These are phyloP conservation scores for Talaromyces sp. DNA, from an alignment of 2,329 filamentous ascomycete genomes.

Conservation along the genomic window DNA sequence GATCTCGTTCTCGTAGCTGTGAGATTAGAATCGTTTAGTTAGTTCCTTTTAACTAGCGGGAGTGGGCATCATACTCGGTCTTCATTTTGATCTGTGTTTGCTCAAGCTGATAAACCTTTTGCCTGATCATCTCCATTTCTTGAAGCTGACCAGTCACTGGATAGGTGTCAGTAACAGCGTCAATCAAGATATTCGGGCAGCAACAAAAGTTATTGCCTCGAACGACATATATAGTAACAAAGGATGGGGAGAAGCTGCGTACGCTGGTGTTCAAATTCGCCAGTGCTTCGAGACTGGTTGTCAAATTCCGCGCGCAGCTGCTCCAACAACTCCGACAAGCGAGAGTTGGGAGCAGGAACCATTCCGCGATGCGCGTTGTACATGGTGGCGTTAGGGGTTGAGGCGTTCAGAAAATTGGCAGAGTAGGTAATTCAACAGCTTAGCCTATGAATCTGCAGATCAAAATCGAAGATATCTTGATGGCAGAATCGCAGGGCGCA, in stretches of 20 bases:
- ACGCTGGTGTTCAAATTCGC: constrained; percentile 92
- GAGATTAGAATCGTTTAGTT: neutral
- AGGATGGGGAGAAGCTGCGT: constrained; percentile 42
- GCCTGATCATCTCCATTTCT: constrained; percentile 89
- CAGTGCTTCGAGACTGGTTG: constrained; percentile 70
- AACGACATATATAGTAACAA: neutral
- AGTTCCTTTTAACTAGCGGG: neutral
- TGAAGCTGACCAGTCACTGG: constrained; percentile 84
- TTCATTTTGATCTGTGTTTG: constrained; percentile 85
- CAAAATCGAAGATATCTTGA: neutral
- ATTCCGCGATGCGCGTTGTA: constrained; percentile 83
- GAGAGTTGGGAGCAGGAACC: constrained; percentile 63
- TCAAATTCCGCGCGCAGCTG: constrained; percentile 90
- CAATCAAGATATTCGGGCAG: constrained; percentile 16
- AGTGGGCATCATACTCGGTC: constrained; percentile 64
- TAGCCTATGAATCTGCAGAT: neutral
- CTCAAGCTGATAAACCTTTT: constrained; percentile 91
- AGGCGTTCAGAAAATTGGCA: neutral
- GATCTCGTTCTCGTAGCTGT: constrained; percentile 91
- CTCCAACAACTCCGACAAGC: constrained; percentile 87
- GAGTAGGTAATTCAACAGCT: neutral
- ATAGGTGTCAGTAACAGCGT: constrained; percentile 18
- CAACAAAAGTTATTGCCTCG: constrained; percentile 12
- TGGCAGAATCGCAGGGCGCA: neutral
- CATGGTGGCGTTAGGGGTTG: constrained; percentile 49